Evolutionary conservation across 176 grass and related monocot genomes (phyloP).

Genomic region (Triticum turgidum): DNA sequence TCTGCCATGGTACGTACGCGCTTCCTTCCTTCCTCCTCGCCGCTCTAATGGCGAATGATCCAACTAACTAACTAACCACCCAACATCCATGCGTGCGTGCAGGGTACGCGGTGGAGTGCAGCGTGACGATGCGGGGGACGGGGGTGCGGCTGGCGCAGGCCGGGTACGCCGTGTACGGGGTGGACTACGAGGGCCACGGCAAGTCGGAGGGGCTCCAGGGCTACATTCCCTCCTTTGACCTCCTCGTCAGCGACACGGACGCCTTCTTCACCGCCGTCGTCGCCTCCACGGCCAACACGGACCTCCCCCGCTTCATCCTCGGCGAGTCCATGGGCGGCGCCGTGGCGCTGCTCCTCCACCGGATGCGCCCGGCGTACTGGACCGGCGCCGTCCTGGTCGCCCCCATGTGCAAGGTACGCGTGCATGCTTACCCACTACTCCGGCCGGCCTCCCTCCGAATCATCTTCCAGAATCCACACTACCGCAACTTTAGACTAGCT

Average conservation of each 20-base stretch:
- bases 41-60: neutral
- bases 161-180: constrained; percentile 66
- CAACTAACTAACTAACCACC: neutral
- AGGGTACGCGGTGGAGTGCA: constrained; percentile 92
- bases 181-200: constrained; percentile 83
- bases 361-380: constrained; percentile 50
- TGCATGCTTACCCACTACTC: neutral
- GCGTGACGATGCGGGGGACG: constrained; percentile 73
- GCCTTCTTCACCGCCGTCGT: constrained; percentile 41
- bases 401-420: constrained; percentile 83
- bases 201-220: constrained; percentile 73
- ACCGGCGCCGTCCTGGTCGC: constrained; percentile 66
- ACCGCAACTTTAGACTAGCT: neutral
- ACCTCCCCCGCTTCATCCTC: constrained; percentile 33
- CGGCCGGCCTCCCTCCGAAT: neutral
- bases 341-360: constrained; percentile 64
- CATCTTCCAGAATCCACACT: neutral
- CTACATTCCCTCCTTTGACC: constrained; percentile 49
- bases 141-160: constrained; percentile 51
- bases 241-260: constrained; percentile 51
- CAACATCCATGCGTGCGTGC: neutral
- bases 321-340: constrained; percentile 93
- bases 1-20: constrained; percentile 63
- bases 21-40: neutral
- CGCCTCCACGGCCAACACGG: neutral